A percentile compares a stretch with the other conserved stretches of the same genome.
These are phyloP conservation scores for Penicillium chermesinum DNA, from an alignment of 495 filamentous ascomycete species.

Conservation along the genomic window DNA sequence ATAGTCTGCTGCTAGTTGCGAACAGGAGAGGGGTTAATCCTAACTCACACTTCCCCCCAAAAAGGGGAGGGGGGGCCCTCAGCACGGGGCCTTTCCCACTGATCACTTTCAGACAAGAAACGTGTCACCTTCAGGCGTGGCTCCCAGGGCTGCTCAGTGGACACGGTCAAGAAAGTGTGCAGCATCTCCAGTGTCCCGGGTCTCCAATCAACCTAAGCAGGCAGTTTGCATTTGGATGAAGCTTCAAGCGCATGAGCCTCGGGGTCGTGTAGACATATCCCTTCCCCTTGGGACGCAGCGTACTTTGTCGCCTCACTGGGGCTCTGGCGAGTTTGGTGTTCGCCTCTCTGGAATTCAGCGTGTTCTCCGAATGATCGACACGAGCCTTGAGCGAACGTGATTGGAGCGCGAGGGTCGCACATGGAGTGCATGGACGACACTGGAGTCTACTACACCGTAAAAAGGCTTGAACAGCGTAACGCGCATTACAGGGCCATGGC, in stretches of 20 bases:
- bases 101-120: constrained; percentile 3
- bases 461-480: too few relatives aligned
- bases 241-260: neutral
- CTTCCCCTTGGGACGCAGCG: too few relatives aligned
- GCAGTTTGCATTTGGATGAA: neutral
- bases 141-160: constrained; percentile 3
- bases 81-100: neutral
- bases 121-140: constrained; percentile 11
- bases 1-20: neutral
- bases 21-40: neutral
- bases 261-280: neutral
- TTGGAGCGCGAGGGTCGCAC: too few relatives aligned
- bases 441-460: too few relatives aligned
- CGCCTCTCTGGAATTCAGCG: too few relatives aligned
- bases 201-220: neutral
- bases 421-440: too few relatives aligned
- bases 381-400: too few relatives aligned
- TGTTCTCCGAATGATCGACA: too few relatives aligned
- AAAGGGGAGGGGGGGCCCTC: neutral
- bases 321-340: too few relatives aligned
- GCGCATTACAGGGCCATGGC: too few relatives aligned
- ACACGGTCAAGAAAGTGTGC: neutral
- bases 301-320: too few relatives aligned
- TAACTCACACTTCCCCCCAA: neutral
- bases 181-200: neutral